These are phyloP conservation scores for Fusarium citri DNA, from an alignment of 2,329 filamentous ascomycete genomes.

Conservation along the genomic window DNA sequence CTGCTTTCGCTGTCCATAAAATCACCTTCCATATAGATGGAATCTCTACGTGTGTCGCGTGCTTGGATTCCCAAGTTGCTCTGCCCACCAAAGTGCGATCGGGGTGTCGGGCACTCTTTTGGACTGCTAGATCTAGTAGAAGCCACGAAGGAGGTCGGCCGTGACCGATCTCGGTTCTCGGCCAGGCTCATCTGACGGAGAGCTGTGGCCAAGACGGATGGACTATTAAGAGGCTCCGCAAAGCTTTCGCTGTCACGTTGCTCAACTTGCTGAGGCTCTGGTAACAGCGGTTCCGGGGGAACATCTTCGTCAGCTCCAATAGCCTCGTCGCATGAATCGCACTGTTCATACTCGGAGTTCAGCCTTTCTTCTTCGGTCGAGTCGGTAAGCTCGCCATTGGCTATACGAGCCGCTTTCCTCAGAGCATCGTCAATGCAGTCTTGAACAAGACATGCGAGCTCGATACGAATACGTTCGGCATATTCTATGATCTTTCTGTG, in stretches of 20 bases:
- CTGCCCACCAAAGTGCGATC: constrained; percentile 76
- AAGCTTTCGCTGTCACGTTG: constrained; percentile 30
- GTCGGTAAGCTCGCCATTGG: constrained; percentile 85
- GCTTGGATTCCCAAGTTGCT: constrained; percentile 66
- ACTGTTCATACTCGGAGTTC: constrained; percentile 45
- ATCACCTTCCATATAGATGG: constrained; percentile 86
- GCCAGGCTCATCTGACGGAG: constrained; percentile 57
- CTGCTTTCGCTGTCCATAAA: constrained; percentile 88
- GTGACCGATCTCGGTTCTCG: constrained; percentile 55
- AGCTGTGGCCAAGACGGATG: constrained; percentile 68
- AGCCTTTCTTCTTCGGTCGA: constrained; percentile 71
- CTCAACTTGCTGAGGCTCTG: constrained; percentile 25
- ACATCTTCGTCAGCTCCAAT: constrained; percentile 38
- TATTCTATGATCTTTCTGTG: constrained; percentile 96
- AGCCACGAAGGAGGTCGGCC: constrained; percentile 64
- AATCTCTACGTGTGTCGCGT: constrained; percentile 77
- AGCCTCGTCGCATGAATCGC: constrained; percentile 53
- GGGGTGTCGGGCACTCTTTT: constrained; percentile 88
- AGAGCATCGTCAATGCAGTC: constrained; percentile 95
- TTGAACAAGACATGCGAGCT: constrained; percentile 92
- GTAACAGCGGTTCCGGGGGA: constrained; percentile 25
- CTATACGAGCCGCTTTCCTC: constrained; percentile 88
- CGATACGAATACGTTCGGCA: constrained; percentile 91
- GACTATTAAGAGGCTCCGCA: constrained; percentile 48
- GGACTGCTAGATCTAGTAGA: constrained; percentile 92